Conservation (phyloP, 83 land plant genomes). For the Picea mariana region DNA sequence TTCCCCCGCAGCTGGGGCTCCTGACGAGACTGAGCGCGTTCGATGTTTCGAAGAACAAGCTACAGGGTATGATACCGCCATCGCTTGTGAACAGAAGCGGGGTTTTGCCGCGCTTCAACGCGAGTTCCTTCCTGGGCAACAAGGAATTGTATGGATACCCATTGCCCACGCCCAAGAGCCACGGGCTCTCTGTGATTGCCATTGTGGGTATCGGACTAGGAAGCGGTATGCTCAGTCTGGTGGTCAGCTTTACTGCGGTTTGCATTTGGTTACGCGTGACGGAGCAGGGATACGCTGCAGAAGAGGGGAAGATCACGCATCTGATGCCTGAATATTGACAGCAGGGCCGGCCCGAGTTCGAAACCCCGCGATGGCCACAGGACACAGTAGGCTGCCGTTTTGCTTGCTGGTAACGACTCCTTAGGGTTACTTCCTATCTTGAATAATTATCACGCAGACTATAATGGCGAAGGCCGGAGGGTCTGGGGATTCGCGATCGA, state of each 20-base stretch:
- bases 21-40: constrained; percentile 60
- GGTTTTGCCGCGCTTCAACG: constrained; percentile 60
- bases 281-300: constrained; percentile 65
- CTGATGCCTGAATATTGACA: constrained; percentile 80
- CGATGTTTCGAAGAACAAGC: constrained; percentile 70
- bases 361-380: too few relatives aligned
- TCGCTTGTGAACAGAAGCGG: constrained; percentile 58
- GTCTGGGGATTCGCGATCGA: too few relatives aligned
- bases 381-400: too few relatives aligned
- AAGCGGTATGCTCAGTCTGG: constrained; percentile 83
- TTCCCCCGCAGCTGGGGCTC: constrained; percentile 63
- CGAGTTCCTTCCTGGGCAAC: constrained; percentile 68
- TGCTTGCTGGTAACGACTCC: too few relatives aligned
- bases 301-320: constrained; percentile 85
- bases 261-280: constrained; percentile 82
- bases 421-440: too few relatives aligned
- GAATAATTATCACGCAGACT: too few relatives aligned
- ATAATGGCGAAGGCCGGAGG: too few relatives aligned
- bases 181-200: constrained; percentile 59
- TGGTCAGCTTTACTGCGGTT: constrained; percentile 84
- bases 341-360: too few relatives aligned
- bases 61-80: constrained; percentile 70
- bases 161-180: constrained; percentile 40
- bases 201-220: constrained; percentile 94
- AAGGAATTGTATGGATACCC: constrained; percentile 82